Base-by-base conservation (phyloP, 768 basidiomycete species). In the Termitomyces sp. region DNA sequence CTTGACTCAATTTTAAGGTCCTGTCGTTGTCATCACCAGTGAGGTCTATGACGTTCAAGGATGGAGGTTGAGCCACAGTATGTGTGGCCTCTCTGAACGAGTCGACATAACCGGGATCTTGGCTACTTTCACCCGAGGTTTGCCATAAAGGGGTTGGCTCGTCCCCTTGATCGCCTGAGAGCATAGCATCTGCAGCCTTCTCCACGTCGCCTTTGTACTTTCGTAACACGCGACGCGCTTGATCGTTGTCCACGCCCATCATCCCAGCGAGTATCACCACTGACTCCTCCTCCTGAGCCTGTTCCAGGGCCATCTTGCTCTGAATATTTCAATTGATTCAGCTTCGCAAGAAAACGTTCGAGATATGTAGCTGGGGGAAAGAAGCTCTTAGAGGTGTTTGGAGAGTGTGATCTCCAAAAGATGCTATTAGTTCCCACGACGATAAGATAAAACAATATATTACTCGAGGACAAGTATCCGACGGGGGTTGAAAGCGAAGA, bases 161-260 rank as follows among this genome's bases (percentile, higher is more conserved):
- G 7, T 71, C 75, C 7, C 76, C 80, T 36, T 69, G 73, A 58
- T 83, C 79, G 3, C 83, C 83, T n/a, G 74, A 71, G 13, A 85
- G 60, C 10, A 85, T 72, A 2, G 83, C 84, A 46, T 76, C 76
- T 0, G 76, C 82, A 13, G 84, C 83, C 65, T 79, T 81, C 47
- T 80, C 74, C 54, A 80, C 70, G 59, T 88, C 75, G 24, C 86
- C 83, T 39, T 79, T 79, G 67, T 82, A 77, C 67, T 85, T 85
- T 54, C 81, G 74, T 55, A 87, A 73, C 22, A 88, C 76, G n/a
- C 78, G 74, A 29, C 79, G 79, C 7, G 78, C 82, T 20, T 80
- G 72, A 32, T 79, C 78, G 51, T 74, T 65, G 59, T 64, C 65
- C 36, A 70, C 73, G 42, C 64, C 65, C 68, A 72, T 72, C 64